Evolutionary conservation across 2,329 filamentous ascomycete species (phyloP).

Genomic region (Scedosporium boydii): DNA sequence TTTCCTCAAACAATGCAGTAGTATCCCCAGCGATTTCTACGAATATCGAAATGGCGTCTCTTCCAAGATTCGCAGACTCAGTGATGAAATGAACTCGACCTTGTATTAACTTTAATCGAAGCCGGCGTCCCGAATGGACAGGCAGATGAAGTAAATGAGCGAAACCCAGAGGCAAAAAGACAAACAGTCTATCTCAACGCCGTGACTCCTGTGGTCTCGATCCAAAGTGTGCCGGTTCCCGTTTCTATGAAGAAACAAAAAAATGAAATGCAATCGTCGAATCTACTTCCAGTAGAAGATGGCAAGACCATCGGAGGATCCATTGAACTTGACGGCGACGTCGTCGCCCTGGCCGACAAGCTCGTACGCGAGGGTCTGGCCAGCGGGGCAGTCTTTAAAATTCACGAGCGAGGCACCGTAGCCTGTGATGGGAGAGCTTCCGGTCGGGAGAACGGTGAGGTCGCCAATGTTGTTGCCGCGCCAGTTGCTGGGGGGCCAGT

Average conservation of each 20-base stretch:
- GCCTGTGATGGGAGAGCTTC: slow-evolving; percentile 3
- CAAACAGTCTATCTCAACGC: background rate
- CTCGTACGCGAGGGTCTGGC: slow-evolving; percentile 6
- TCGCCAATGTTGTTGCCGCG: slow-evolving; percentile 15
- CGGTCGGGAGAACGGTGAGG: slow-evolving; percentile 4
- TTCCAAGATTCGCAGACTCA: too few relatives aligned
- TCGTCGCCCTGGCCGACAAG: slow-evolving; percentile 7
- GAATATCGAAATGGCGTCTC: too few relatives aligned
- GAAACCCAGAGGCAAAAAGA: background rate
- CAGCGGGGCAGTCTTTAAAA: slow-evolving; percentile 3
- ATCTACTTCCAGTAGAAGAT: background rate
- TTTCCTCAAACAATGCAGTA: too few relatives aligned
- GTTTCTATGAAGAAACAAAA: too few relatives aligned
- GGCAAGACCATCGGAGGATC: slow-evolving; percentile 5
- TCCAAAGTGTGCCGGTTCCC: background rate
- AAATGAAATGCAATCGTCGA: too few relatives aligned
- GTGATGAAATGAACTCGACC: too few relatives aligned
- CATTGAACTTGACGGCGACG: slow-evolving; percentile 4
- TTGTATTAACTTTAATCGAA: too few relatives aligned
- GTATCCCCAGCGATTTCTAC: too few relatives aligned
- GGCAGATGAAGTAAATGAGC: background rate
- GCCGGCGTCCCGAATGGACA: too few relatives aligned
- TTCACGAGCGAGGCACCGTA: slow-evolving; percentile 9
- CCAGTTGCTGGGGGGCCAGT: slow-evolving; percentile 17
- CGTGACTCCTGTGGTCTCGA: background rate